A percentile compares a stretch with the other conserved stretches of the same genome.
Evolutionary conservation across 208 protist species (phyloP).

Genomic region (Acanthamoeba lenticulata): DNA sequence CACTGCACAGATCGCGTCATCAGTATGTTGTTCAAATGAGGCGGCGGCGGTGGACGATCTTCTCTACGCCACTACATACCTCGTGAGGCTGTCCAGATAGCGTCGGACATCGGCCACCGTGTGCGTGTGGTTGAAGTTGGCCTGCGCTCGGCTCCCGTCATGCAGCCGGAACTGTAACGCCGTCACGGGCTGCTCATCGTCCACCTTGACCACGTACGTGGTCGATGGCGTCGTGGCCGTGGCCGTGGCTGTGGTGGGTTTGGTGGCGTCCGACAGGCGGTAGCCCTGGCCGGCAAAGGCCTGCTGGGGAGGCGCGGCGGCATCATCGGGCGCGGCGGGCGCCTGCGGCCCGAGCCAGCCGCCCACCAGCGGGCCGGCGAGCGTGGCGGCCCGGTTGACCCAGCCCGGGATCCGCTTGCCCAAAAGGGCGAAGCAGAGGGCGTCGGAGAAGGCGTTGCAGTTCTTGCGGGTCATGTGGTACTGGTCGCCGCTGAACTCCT

Average conservation of each 20-base stretch:
- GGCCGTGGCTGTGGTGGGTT: background rate
- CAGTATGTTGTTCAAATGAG: background rate
- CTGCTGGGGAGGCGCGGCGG: background rate
- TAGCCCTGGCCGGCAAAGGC: slow-evolving; percentile 7
- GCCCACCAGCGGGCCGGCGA: background rate
- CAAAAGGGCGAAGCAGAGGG: slow-evolving; percentile 1
- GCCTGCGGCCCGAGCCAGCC: background rate
- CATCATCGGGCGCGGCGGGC: background rate
- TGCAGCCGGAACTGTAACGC: slow-evolving; percentile 11
- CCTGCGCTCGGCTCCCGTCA: slow-evolving; percentile 15
- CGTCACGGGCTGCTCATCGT: background rate
- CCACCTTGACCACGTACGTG: background rate
- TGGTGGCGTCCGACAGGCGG: background rate
- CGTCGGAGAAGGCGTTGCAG: slow-evolving; percentile 27
- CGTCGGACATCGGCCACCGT: background rate
- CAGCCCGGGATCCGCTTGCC: background rate
- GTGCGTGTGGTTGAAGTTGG: slow-evolving; percentile 18
- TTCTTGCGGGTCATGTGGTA: slow-evolving; percentile 38
- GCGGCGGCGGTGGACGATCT: too few species aligned
- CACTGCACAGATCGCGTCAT: background rate
- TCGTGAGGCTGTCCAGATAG: background rate
- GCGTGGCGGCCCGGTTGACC: background rate
- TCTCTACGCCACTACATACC: too few species aligned
- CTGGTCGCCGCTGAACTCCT: background rate
- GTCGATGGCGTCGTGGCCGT: background rate